These are phyloP conservation scores for Escallonia rubra DNA, from an alignment of 129 eudicot genomes.

Conservation along the genomic window DNA sequence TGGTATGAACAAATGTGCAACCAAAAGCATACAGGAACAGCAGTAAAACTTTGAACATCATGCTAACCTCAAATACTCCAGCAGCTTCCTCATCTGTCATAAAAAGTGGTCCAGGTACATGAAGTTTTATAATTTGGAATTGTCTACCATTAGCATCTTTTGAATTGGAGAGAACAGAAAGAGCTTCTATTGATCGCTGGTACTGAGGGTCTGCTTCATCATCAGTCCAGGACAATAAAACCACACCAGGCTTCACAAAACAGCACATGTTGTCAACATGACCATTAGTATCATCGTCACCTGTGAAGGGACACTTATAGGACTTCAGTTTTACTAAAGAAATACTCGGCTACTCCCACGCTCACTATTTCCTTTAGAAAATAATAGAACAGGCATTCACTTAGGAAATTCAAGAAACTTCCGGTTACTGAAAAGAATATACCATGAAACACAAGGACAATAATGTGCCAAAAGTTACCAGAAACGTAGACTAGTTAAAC, in stretches of 20 bases:
- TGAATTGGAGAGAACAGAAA: constrained; percentile 53
- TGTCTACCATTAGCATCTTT: constrained; percentile 78
- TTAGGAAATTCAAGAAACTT: too few relatives aligned
- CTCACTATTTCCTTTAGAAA: constrained; percentile 1
- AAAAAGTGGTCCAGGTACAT: constrained; percentile 87
- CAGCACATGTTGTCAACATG: constrained; percentile 96
- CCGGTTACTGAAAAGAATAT: background rate
- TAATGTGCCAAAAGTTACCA: background rate
- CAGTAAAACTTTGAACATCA: background rate
- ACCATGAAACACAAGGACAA: background rate
- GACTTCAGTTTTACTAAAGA: background rate
- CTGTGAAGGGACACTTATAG: constrained; percentile 26
- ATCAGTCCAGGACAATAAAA: constrained; percentile 85
- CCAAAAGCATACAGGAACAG: background rate
- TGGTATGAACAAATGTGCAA: background rate
- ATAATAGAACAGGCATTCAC: background rate
- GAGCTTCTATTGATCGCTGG: constrained; percentile 72
- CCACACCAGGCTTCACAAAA: constrained; percentile 87
- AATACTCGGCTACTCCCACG: background rate
- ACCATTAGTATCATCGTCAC: constrained; percentile 96
- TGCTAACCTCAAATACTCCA: constrained; percentile 59
- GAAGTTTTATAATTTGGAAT: constrained; percentile 72
- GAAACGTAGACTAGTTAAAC: background rate
- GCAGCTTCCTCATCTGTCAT: constrained; percentile 90
- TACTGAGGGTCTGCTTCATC: constrained; percentile 86